A percentile compares a stretch with the other conserved stretches of the same genome.
Conservation (phyloP, 306 rosid species). For the Medicago truncatula region DNA sequence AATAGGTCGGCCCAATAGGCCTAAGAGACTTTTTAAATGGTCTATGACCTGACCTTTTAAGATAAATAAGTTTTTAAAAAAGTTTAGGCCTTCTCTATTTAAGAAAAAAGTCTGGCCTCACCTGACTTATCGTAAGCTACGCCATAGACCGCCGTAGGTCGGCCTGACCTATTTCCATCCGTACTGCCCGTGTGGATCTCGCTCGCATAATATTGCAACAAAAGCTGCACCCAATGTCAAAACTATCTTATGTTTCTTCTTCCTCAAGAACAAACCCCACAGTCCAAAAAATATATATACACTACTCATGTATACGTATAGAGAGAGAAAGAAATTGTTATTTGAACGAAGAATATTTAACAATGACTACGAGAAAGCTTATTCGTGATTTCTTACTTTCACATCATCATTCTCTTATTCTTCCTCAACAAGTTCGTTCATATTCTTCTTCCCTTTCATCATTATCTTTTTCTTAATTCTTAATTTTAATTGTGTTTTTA, state of each 20-base stretch:
- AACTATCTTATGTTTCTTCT: conserved; percentile 23
- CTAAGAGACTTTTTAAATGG: too few relatives aligned
- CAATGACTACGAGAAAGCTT: conserved; percentile 69
- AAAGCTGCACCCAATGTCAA: too few relatives aligned
- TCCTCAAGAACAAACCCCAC: not conserved
- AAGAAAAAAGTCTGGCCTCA: too few relatives aligned
- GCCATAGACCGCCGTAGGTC: too few relatives aligned
- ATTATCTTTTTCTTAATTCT: not conserved
- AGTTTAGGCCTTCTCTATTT: too few relatives aligned
- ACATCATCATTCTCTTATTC: conserved; percentile 47
- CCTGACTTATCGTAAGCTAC: too few relatives aligned
- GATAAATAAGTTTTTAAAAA: too few relatives aligned
- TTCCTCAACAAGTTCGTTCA: conserved; percentile 67
- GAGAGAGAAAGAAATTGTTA: not conserved
- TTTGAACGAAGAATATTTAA: not conserved
- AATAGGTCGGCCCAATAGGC: too few relatives aligned
- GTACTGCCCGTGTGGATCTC: too few relatives aligned
- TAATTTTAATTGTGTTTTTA: not conserved
- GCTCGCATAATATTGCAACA: too few relatives aligned
- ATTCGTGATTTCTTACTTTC: conserved; percentile 75
- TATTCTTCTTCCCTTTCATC: not conserved
- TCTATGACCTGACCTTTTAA: too few relatives aligned
- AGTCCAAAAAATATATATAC: not conserved
- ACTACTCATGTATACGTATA: not conserved
- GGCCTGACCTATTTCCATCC: too few relatives aligned